Conservation (phyloP, 2,329 filamentous ascomycete genomes). For the Dryadomyces quercivorus region DNA sequence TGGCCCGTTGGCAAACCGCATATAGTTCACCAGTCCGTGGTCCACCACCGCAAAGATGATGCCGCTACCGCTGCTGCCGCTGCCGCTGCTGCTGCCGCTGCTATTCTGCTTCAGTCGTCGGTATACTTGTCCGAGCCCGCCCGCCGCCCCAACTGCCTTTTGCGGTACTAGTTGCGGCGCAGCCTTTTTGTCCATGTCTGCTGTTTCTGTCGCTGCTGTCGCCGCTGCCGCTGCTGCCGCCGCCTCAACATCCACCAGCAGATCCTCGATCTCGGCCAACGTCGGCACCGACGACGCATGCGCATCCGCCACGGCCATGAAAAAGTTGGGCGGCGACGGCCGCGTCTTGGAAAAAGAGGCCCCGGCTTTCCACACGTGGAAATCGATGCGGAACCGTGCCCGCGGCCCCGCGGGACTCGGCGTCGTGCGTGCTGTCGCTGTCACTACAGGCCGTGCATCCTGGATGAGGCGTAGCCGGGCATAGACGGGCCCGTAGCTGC, state of each 20-base stretch:
- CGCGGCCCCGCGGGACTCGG: background rate
- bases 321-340: slow-evolving; percentile 70
- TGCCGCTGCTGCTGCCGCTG: slow-evolving; percentile 31
- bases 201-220: background rate
- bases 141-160: background rate
- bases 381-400: slow-evolving; percentile 55
- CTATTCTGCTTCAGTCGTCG: slow-evolving; percentile 58
- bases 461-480: slow-evolving; percentile 57
- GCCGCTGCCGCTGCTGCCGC: slow-evolving; percentile 18
- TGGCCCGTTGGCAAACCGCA: slow-evolving; percentile 66
- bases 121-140: slow-evolving; percentile 38
- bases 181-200: background rate
- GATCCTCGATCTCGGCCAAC: slow-evolving; percentile 53
- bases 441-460: slow-evolving; percentile 18
- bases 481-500: slow-evolving; percentile 61
- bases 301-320: slow-evolving; percentile 70
- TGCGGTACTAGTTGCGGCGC: no score
- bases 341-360: slow-evolving; percentile 63
- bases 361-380: slow-evolving; percentile 73
- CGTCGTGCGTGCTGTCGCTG: slow-evolving; percentile 42
- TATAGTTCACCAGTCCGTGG: slow-evolving; percentile 77
- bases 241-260: slow-evolving; percentile 72
- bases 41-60: slow-evolving; percentile 83
- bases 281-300: slow-evolving; percentile 60
- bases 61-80: slow-evolving; percentile 53